Evolutionary conservation across 225 moss, liverwort and hornwort species (phyloP), one percentile per base, ranked within the genome.

Genomic region (Sphagnum tenellum): DNA sequence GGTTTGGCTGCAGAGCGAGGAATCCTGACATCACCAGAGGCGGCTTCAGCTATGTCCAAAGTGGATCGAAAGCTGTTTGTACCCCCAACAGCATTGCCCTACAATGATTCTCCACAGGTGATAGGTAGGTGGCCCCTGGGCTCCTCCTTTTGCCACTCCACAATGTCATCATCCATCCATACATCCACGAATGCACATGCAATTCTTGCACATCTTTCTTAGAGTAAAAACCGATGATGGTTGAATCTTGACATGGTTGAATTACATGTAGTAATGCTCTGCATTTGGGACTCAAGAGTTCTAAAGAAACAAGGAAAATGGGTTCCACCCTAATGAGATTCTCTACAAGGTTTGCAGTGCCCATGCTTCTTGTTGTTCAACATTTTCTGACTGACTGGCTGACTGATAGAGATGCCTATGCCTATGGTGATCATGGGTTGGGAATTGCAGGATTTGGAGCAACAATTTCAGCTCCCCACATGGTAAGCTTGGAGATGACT

Each of bases 391-490:
- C 29, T 29, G 29, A 29, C 29, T 29, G 29, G 1, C 29, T 29
- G 29, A 29, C 29, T 29, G 29, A 29, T 29, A 29, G 29, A 29
- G 29, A 45, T 59, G 44, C 53, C 29, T 66, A 60, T 8, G n/a
- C 64, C 5, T 54, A 47, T 49, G 64, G 62, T 56, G 49, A 52
- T 55, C 66, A 29, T 29, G 29, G 29, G 29, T 29, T 29, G 29
- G 29, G 29, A 29, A 29, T 29, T 62, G 45, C 84, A 84, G 84
- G 84, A 3, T 78, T 73, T 8, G 45, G 77, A 49, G 92, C 88
- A 52, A 96, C 95, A 4, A 92, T 96, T 46, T 96, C 95, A 55
- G 92, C 95, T 13, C 95, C 95, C 46, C 95, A 96, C 73, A 96
- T 96, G 86, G 86, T 86, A 68, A 60, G 65, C 10, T 29, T 29